Conservation (phyloP, 2,329 filamentous ascomycete species). For the Claviceps sp. region DNA sequence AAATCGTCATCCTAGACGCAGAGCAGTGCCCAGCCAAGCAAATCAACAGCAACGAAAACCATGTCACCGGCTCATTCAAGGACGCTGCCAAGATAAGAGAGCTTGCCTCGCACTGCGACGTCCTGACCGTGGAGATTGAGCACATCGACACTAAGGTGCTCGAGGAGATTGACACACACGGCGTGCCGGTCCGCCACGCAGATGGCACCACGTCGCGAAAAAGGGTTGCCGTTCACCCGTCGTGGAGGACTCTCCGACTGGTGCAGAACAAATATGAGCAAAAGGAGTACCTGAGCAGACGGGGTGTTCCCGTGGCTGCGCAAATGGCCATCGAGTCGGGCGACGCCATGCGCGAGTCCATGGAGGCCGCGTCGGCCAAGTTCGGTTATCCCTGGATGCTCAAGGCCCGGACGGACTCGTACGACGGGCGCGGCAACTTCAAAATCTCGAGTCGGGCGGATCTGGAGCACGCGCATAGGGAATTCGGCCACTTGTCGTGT, state of each 20-base stretch:
- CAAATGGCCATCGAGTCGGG: conserved; percentile 49
- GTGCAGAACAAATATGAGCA: conserved; percentile 93
- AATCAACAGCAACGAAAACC: conserved; percentile 59
- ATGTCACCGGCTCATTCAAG: conserved; percentile 81
- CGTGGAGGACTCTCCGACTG: conserved; percentile 71
- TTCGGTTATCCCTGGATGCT: conserved; percentile 84
- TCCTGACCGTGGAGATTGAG: conserved; percentile 89
- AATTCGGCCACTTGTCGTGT: conserved; percentile 56
- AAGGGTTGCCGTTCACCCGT: conserved; percentile 57
- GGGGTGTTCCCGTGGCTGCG: conserved; percentile 58
- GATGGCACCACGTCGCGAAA: conserved; percentile 16
- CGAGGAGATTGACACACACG: conserved; percentile 61
- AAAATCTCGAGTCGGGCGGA: conserved; percentile 32
- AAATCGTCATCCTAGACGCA: conserved; percentile 67
- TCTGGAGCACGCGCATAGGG: conserved; percentile 49
- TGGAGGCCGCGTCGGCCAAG: conserved; percentile 47
- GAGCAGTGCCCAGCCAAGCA: conserved; percentile 72
- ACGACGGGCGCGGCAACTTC: conserved; percentile 70
- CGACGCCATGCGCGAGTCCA: conserved; percentile 41
- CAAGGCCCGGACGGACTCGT: conserved; percentile 80
- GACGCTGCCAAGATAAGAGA: conserved; percentile 65
- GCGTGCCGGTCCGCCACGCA: conserved; percentile 35
- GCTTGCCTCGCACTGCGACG: conserved; percentile 63
- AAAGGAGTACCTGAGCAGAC: conserved; percentile 61
- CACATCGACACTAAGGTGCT: conserved; percentile 85